A percentile compares a stretch with the other conserved stretches of the same genome.
phyloP scores from a whole-genome alignment of 75 land plant species.

The Picea sitchensis region DNA sequence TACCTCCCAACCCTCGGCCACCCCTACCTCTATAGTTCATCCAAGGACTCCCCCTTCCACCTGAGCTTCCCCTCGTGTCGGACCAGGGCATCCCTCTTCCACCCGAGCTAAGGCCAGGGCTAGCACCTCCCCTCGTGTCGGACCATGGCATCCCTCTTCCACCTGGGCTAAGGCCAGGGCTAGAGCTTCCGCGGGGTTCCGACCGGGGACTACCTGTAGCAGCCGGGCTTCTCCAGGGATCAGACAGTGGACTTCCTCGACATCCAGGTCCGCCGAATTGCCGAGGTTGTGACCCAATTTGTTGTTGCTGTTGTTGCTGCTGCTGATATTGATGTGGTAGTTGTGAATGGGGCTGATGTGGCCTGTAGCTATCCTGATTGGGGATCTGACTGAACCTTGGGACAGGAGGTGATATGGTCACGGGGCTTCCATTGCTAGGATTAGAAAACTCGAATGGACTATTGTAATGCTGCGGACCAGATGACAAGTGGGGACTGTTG shows the following conservation, averaged over 20 bases:
- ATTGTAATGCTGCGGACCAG: slow-evolving; percentile 1
- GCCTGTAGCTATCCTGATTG: not conserved
- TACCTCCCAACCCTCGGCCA: slow-evolving; percentile 15
- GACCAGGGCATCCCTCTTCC: slow-evolving; percentile 10
- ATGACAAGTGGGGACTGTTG: not conserved
- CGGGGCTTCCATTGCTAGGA: not conserved
- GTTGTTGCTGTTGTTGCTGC: not conserved
- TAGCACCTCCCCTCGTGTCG: slow-evolving; percentile 5
- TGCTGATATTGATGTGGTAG: not conserved
- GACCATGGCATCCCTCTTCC: slow-evolving; percentile 14
- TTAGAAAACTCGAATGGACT: not conserved
- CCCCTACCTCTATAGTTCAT: slow-evolving; percentile 18
- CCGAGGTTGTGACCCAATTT: slow-evolving; percentile 2
- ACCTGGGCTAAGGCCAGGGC: slow-evolving; percentile 17
- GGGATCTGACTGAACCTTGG: not conserved
- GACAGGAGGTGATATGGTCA: not conserved
- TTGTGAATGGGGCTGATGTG: not conserved
- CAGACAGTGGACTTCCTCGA: not conserved
- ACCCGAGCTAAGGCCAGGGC: slow-evolving; percentile 12
- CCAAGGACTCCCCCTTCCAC: slow-evolving; percentile 4
- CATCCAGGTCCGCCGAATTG: not conserved
- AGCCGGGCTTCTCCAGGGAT: slow-evolving; percentile 11
- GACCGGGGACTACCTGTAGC: slow-evolving; percentile 15
- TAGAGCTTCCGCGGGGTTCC: slow-evolving; percentile 2
- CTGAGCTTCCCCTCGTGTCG: slow-evolving; percentile 16